Conservation (phyloP, 148 eudicot genomes). For the Cornus kousa region DNA sequence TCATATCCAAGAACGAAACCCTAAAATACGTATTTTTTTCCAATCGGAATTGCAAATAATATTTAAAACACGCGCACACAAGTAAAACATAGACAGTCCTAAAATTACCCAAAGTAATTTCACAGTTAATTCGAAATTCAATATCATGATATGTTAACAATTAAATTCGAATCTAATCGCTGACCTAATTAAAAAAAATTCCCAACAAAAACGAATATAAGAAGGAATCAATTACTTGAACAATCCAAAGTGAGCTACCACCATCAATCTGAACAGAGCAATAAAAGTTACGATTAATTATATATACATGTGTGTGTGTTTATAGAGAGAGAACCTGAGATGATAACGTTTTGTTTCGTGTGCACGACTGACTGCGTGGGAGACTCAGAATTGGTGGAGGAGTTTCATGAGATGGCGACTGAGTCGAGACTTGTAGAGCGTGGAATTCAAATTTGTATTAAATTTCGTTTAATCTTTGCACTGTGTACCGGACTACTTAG, state of each 20-base stretch:
- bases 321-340: background rate
- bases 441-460: conserved; percentile 5
- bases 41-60: background rate
- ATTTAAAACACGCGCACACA: background rate
- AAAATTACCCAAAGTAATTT: background rate
- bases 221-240: background rate
- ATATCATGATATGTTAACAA: too few relatives aligned
- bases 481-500: too few relatives aligned
- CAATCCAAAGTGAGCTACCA: background rate
- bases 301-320: too few relatives aligned
- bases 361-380: background rate
- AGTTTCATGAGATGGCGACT: background rate
- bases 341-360: background rate
- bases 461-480: background rate
- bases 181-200: background rate
- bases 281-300: background rate
- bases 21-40: background rate
- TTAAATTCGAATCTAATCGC: background rate
- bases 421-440: background rate
- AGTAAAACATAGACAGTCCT: background rate
- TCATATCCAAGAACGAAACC: background rate
- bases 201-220: background rate
- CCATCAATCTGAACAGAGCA: background rate
- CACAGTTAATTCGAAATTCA: background rate
- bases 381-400: background rate